Conservation (phyloP, 345 rosid species). For the Euphorbia peplus region DNA sequence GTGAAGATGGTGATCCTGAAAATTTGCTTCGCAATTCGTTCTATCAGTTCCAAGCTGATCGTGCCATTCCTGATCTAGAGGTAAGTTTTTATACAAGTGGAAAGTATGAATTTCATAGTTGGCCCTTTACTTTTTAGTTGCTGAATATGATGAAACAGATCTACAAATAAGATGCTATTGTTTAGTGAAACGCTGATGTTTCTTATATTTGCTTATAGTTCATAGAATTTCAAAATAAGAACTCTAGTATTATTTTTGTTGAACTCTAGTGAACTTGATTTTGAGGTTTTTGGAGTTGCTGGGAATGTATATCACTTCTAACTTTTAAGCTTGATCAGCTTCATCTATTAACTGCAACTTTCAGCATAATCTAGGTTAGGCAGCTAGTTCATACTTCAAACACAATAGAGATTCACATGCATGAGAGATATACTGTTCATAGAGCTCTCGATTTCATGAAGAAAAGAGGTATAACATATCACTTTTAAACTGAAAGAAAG, state of each 20-base stretch:
- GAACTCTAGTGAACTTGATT: too few species aligned
- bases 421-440: not conserved
- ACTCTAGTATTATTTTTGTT: not conserved
- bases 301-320: not conserved
- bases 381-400: not conserved
- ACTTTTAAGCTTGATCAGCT: not conserved
- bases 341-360: not conserved
- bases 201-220: not conserved
- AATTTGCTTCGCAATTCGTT: constrained; percentile 92
- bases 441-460: not conserved
- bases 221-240: not conserved
- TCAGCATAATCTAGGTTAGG: not conserved
- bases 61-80: constrained; percentile 87
- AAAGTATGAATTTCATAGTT: not conserved
- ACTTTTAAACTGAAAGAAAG: not conserved
- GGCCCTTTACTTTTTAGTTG: constrained; percentile 4
- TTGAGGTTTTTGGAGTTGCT: not conserved
- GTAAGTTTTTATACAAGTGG: constrained; percentile 36
- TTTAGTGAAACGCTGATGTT: not conserved
- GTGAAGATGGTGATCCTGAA: constrained; percentile 97
- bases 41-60: constrained; percentile 98
- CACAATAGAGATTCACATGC: not conserved
- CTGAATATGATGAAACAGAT: not conserved
- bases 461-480: not conserved
- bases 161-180: not conserved